Conservation (phyloP, 2,329 filamentous ascomycete genomes). For the Helicocarpus griseus region DNA sequence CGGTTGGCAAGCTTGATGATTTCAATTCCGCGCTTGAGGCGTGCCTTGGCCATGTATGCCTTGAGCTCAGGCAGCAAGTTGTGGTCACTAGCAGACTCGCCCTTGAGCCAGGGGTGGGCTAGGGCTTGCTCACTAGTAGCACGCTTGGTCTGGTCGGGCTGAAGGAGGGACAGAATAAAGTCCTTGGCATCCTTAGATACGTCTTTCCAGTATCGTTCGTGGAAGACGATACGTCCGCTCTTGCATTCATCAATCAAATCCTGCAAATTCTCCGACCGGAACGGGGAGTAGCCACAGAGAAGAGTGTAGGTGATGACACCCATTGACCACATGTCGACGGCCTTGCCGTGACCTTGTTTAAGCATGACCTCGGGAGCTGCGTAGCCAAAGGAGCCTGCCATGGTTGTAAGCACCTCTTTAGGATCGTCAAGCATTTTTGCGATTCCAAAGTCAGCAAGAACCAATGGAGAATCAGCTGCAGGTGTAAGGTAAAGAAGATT, state of each 20-base stretch:
- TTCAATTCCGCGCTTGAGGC: constrained; percentile 86
- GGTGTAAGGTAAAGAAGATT: constrained; percentile 88
- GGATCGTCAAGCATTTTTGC: constrained; percentile 93
- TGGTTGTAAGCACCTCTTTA: constrained; percentile 87
- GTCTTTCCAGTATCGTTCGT: constrained; percentile 97
- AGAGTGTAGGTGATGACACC: constrained; percentile 98
- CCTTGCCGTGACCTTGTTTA: constrained; percentile 93
- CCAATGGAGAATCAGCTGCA: constrained; percentile 68
- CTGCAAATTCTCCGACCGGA: constrained; percentile 85
- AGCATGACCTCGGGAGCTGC: constrained; percentile 97
- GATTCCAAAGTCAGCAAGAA: constrained; percentile 95
- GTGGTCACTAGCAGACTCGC: constrained; percentile 85
- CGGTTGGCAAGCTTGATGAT: constrained; percentile 92
- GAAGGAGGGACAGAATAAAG: constrained; percentile 76
- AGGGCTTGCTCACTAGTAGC: constrained; percentile 73
- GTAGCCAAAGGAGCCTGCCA: constrained; percentile 98
- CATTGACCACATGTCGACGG: constrained; percentile 98
- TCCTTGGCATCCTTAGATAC: constrained; percentile 92
- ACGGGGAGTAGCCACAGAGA: constrained; percentile 95
- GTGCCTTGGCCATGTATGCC: constrained; percentile 83
- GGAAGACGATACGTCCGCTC: constrained; percentile 76
- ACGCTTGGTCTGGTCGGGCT: constrained; percentile 66
- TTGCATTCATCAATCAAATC: constrained; percentile 94
- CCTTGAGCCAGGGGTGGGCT: constrained; percentile 78
- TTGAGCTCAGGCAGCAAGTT: constrained; percentile 96